Base-by-base conservation (phyloP, 257 asterid genomes). In the Gentiana dahurica region DNA sequence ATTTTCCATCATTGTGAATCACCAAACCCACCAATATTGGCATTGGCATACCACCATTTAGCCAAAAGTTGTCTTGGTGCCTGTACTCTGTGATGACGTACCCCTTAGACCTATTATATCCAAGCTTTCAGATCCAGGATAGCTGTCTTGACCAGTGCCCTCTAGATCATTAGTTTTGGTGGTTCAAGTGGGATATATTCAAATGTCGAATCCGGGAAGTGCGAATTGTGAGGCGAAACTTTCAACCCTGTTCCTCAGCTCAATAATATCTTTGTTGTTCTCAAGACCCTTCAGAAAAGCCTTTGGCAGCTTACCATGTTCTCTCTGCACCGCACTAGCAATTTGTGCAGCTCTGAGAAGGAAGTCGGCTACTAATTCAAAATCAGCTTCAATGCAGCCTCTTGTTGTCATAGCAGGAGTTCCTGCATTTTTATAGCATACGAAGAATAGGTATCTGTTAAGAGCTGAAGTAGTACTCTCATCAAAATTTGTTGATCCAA, bases 401-500 rank as follows among this genome's bases (percentile, higher is more conserved):
- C 95, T 84, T 35, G 98, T 67, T 34, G 96, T 87, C 94, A 84
- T 84, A 67, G 96, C 94, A 68, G 96, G 87, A 57, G 94, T 87
- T 54, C 94, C 92, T 91, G 24, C 24, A 24, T 24, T 24, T 24
- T 24, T 24, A 71, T 59, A 48, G 32, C 12, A 57, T 6, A 50
- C 43, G 46, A 37, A n/a, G 12, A 15, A 71, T 36, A n/a, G 33
- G 37, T 24, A 43, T 37, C 39, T 0, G 4, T 4, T 50, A 45
- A 46, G 3, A 5, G 37, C 6, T 13, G 52, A 32, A 51, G 36
- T 32, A 53, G 49, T 10, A 47, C 62, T 32, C 36, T 41, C 9
- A 10, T 7, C 36, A 33, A 46, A 41, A 51, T 3, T 46, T 7
- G 13, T 32, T 7, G 60, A 47, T 46, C 51, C 15, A 55, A 54